Percentiles rank a stretch among this genome's conserved stretches.
phyloP scores from a whole-genome alignment of 164 flowering plant genomes.

The Cinnamomum chago region DNA sequence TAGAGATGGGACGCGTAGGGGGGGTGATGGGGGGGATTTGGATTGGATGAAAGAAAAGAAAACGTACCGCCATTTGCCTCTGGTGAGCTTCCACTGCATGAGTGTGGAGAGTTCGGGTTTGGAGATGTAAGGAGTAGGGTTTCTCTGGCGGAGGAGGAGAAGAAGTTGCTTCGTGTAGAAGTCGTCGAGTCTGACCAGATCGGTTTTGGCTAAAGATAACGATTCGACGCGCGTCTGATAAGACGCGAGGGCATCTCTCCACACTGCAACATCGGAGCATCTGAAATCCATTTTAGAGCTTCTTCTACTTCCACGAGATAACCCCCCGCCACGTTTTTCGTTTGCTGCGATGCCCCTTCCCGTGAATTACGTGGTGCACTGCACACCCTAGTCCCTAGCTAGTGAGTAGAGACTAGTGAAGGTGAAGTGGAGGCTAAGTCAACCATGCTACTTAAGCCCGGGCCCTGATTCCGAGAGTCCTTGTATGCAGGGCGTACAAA shows the following conservation, averaged over 20 bases:
- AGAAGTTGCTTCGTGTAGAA: constrained; percentile 71
- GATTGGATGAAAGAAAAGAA: not conserved
- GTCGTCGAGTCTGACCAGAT: constrained; percentile 56
- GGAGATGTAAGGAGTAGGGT: constrained; percentile 75
- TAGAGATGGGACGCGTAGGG: not conserved
- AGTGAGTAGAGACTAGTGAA: no score
- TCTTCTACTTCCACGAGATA: no score
- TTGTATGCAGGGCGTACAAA: no score
- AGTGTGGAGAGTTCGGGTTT: constrained; percentile 64
- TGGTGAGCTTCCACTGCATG: constrained; percentile 84
- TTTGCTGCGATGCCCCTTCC: no score
- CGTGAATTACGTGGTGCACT: no score
- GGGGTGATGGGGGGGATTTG: not conserved
- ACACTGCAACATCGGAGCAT: constrained; percentile 13
- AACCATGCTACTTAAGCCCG: no score
- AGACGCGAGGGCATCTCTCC: constrained; percentile 18
- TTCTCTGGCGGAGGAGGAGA: constrained; percentile 43
- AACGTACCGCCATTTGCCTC: constrained; percentile 77
- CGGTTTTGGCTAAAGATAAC: constrained; percentile 42
- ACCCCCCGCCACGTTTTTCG: no score
- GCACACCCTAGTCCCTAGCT: no score
- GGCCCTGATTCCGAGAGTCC: no score
- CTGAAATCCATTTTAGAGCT: constrained; percentile 16
- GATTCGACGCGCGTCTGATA: constrained; percentile 23
- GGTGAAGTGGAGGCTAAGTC: no score